phyloP scores from a whole-genome alignment of 352 stramenopile species.

The Phytophthora niederhauseri region DNA sequence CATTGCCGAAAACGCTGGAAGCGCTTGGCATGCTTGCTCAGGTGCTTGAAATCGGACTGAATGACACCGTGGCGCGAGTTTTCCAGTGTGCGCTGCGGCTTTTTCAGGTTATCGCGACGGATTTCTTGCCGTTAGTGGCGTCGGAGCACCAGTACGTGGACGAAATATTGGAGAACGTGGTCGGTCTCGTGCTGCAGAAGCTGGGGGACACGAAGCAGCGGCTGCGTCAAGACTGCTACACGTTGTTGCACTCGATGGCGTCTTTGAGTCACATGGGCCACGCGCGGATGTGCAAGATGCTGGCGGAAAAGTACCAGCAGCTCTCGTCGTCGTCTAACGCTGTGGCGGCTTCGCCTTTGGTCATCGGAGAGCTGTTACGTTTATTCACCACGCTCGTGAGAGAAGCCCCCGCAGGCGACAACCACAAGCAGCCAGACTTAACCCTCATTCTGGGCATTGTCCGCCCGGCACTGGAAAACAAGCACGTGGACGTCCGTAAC shows the following conservation, averaged over 20 bases:
- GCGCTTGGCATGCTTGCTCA: constrained; percentile 63
- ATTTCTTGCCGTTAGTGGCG: constrained; percentile 69
- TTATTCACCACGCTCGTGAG: constrained; percentile 71
- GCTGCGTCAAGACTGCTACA: constrained; percentile 74
- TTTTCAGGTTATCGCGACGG: constrained; percentile 68
- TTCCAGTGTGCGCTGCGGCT: constrained; percentile 80
- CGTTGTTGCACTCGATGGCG: constrained; percentile 66
- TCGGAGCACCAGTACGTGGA: constrained; percentile 56
- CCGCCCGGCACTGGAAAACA: constrained; percentile 71
- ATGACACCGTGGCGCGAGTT: constrained; percentile 78
- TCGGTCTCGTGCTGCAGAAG: constrained; percentile 70
- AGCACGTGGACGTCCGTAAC: constrained; percentile 83
- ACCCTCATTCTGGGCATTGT: constrained; percentile 54
- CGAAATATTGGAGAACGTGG: constrained; percentile 65
- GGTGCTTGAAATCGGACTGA: constrained; percentile 69
- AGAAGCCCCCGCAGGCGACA: constrained; percentile 30
- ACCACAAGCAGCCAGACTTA: constrained; percentile 38
- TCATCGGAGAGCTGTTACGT: constrained; percentile 64
- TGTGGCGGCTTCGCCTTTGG: constrained; percentile 51
- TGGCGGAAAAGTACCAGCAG: constrained; percentile 63
- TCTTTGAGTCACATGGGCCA: constrained; percentile 62
- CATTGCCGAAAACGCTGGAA: constrained; percentile 59
- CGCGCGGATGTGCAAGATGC: constrained; percentile 66
- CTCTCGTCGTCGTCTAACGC: constrained; percentile 35
- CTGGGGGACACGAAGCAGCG: constrained; percentile 81